Conservation (phyloP, 2,329 filamentous ascomycete species). For the Colletotrichum karsti region DNA sequence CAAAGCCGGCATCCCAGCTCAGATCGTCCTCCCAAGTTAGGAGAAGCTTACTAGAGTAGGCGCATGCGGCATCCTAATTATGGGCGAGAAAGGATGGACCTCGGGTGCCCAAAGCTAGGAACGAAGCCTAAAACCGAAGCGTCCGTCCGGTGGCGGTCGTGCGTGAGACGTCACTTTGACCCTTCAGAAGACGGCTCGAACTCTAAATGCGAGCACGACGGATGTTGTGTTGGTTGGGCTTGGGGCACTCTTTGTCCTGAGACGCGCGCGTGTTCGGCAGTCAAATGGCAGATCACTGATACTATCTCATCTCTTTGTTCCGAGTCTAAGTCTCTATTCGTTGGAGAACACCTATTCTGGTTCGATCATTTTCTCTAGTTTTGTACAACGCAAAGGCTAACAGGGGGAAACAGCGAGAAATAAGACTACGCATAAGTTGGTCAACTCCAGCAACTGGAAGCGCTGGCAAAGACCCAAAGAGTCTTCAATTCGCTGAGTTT, state of each 20-base stretch:
- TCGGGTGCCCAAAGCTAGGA: not conserved
- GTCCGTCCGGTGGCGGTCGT: not conserved
- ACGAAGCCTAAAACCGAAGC: not conserved
- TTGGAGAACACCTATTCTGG: rapidly evolving
- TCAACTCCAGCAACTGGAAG: not conserved
- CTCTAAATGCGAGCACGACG: not conserved
- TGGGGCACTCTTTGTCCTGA: not conserved
- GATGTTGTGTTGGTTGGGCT: not conserved
- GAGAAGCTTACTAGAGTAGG: not conserved
- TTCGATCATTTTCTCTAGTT: too few species aligned
- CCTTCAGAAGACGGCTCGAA: not conserved
- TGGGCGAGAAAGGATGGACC: not conserved
- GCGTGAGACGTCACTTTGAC: slow-evolving; percentile 19
- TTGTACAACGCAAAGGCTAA: too few species aligned
- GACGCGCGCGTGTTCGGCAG: not conserved
- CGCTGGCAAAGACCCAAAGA: not conserved
- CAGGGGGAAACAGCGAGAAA: not conserved
- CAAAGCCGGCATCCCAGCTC: not conserved
- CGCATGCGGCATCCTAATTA: not conserved
- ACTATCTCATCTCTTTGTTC: too few species aligned
- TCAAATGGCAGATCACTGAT: not conserved
- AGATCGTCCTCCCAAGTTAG: not conserved
- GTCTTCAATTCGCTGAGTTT: not conserved
- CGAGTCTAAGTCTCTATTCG: too few species aligned
- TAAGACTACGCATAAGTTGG: not conserved